Evolutionary conservation across 164 flowering plant genomes (phyloP), one percentile per base, ranked within the genome.

Genomic region (Umbilicus rupestris): DNA sequence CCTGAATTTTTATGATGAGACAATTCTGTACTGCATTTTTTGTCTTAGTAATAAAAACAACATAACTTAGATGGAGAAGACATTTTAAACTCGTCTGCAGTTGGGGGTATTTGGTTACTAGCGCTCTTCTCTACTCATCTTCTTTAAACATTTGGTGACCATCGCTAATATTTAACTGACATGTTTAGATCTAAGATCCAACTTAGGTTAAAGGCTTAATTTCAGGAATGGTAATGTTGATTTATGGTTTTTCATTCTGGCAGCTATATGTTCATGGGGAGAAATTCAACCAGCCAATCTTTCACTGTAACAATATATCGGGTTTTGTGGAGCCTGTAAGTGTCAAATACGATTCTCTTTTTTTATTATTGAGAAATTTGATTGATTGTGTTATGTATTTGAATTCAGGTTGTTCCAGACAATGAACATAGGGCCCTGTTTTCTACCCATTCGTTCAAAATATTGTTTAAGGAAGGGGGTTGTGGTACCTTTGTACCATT

Each of bases 291-390:
- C 99, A 94, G 63, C 99, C 99, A 52, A 88, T 94, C 74, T 94
- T 94, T 76, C 68, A 65, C 70, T 95, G 99, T 89, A 95, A 92
- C 84, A 92, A 95, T 65, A 89, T 95, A n/a, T 78, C 99, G 59
- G 97, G 97, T 50, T 73, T 41, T n/a, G 97, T 95, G 74, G 97
- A 95, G 47, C 99, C 99, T 57, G 99, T 91, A 72, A 89, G 97
- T 79, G n/a, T 30, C 11, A 57, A n/a, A n/a, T n/a, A n/a, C n/a
- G n/a, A n/a, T n/a, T 68, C 20, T 31, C 11, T 7, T 42, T 17
- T 10, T 6, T n/a, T n/a, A 30, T 31, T 29, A 14, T 5, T 59
- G 2, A 15, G 41, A 8, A 17, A 19, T 62, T 62, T 30, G 16
- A 9, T 31, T 62, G 3, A n/a, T 62, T 35, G 44, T 12, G n/a